Conservation (phyloP, 139 green algal genomes). For the Trebouxia sp. region DNA sequence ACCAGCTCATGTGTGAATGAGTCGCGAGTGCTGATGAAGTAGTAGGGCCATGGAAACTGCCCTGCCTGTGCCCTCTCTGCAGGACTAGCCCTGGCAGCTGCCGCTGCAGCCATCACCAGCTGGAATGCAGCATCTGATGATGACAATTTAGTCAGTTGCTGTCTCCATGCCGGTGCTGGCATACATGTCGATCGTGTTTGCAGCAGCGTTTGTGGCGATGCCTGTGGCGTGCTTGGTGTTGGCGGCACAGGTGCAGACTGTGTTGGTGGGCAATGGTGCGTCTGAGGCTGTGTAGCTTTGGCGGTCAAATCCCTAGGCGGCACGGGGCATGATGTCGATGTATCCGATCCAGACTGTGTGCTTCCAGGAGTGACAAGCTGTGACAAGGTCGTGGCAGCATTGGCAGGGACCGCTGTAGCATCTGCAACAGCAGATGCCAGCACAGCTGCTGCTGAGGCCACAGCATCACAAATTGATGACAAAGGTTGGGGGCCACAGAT, state of each 20-base stretch:
- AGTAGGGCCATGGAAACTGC: constrained; percentile 60
- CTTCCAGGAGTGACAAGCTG: no score
- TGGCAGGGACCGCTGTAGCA: background rate
- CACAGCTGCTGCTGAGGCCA: no score
- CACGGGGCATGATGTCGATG: no score
- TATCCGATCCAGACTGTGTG: no score
- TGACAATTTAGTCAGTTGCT: background rate
- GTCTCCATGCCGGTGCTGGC: background rate
- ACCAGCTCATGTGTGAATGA: constrained; percentile 62
- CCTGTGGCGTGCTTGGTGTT: no score
- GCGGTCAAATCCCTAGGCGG: no score
- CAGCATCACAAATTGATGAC: no score
- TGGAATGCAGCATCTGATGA: background rate
- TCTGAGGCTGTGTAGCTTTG: no score
- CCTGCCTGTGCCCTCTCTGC: background rate
- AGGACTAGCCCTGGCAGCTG: background rate
- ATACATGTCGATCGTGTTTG: background rate
- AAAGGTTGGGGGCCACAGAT: no score
- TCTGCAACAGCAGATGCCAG: background rate
- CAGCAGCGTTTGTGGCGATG: background rate
- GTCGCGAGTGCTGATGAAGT: constrained; percentile 70
- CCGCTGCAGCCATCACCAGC: background rate
- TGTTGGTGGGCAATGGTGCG: no score
- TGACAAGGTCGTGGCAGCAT: background rate
- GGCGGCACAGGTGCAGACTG: no score